These are phyloP conservation scores for Candida stauntonica DNA, from an alignment of 805 yeast genomes.

Conservation along the genomic window DNA sequence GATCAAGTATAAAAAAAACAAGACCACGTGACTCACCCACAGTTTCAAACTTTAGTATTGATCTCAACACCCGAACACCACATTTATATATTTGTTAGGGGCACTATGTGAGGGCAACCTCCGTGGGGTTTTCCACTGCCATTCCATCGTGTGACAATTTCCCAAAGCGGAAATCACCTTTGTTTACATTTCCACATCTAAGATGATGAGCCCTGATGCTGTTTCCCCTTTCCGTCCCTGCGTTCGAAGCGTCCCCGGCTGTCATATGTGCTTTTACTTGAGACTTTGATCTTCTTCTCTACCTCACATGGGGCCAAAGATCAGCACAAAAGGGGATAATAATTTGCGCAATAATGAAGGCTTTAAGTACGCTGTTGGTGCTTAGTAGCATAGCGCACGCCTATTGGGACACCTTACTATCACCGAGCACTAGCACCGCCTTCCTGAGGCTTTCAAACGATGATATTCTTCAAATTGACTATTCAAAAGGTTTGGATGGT, in stretches of 20 bases:
- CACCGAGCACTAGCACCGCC: conserved; percentile 16
- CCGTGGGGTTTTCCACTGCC: too few species aligned
- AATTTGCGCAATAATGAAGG: conserved; percentile 1
- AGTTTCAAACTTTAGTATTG: too few species aligned
- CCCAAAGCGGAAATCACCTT: conserved; percentile 12
- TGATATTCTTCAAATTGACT: conserved; percentile 18
- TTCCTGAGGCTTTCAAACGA: conserved; percentile 21
- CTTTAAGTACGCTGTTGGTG: neutral
- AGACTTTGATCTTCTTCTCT: neutral
- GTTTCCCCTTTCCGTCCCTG: conserved; percentile 2
- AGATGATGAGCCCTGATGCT: too few species aligned
- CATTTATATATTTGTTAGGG: too few species aligned
- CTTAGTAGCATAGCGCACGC: conserved; percentile 1
- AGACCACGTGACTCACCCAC: too few species aligned
- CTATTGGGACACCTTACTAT: conserved; percentile 21
- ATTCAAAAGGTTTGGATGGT: conserved; percentile 1
- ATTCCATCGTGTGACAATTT: neutral
- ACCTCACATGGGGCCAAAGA: too few species aligned
- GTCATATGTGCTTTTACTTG: too few species aligned
- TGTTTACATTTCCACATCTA: conserved; percentile 14
- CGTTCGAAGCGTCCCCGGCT: too few species aligned
- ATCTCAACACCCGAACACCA: neutral
- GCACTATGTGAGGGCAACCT: too few species aligned
- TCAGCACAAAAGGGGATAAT: too few species aligned
- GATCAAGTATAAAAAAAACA: too few species aligned